phyloP scores from a whole-genome alignment of 2,329 filamentous ascomycete species.

The Colletotrichum tamarilloi region DNA sequence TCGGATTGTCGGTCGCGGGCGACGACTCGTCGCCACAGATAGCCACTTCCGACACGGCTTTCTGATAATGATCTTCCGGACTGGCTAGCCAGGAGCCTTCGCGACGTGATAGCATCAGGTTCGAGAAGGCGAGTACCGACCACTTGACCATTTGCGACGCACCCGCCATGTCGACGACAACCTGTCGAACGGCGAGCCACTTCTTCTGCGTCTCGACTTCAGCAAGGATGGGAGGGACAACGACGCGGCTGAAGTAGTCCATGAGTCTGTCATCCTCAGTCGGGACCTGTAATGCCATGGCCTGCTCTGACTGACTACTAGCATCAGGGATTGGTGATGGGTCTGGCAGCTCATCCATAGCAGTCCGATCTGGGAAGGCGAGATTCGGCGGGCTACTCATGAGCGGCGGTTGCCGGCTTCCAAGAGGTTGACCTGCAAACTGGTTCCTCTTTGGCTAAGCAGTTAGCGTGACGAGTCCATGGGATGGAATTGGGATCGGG shows the following conservation, averaged over 20 bases:
- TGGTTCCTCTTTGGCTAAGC: neutral
- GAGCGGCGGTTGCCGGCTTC: neutral
- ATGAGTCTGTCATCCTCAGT: slow-evolving; percentile 45
- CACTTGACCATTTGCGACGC: slow-evolving; percentile 58
- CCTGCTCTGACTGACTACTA: slow-evolving; percentile 13
- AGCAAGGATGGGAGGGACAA: slow-evolving; percentile 63
- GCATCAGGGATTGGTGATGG: slow-evolving; percentile 14
- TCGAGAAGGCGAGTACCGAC: slow-evolving; percentile 64
- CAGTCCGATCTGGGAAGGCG: slow-evolving; percentile 8
- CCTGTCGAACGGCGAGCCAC: slow-evolving; percentile 61
- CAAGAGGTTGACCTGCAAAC: neutral
- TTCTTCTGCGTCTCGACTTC: slow-evolving; percentile 64
- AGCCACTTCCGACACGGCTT: slow-evolving; percentile 48
- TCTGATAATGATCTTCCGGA: slow-evolving; percentile 51
- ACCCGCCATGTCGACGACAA: slow-evolving; percentile 58
- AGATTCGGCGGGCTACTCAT: slow-evolving; percentile 21
- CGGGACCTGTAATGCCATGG: neutral
- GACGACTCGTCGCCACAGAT: slow-evolving; percentile 12
- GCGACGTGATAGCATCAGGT: slow-evolving; percentile 52
- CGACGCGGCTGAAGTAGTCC: slow-evolving; percentile 59
- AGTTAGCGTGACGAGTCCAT: neutral
- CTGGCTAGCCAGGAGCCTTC: slow-evolving; percentile 45
- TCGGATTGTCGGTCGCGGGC: slow-evolving; percentile 39
- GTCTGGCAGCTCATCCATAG: slow-evolving; percentile 5
- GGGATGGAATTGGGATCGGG: neutral